phyloP scores from a whole-genome alignment of 75 land plant genomes.

The Cupressus sempervirens region DNA sequence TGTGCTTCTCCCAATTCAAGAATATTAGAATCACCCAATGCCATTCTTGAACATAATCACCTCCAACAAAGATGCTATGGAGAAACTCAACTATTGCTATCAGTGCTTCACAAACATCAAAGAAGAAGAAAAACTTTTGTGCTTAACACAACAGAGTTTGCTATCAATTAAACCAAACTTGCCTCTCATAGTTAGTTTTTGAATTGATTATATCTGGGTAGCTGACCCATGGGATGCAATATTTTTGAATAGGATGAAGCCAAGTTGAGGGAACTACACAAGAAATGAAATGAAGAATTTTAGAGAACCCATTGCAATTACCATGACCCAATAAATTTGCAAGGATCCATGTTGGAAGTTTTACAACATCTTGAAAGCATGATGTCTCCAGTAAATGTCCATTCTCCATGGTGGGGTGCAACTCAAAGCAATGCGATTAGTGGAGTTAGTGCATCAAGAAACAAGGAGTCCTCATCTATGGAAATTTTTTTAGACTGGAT shows the following conservation, averaged over 20 bases:
- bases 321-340: not conserved
- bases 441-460: not conserved
- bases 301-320: slow-evolving; percentile 8
- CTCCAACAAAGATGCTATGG: slow-evolving; percentile 11
- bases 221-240: not conserved
- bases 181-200: slow-evolving; percentile 11
- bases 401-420: not conserved
- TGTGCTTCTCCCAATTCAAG: not conserved
- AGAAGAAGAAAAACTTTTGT: slow-evolving; percentile 19
- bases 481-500: not conserved
- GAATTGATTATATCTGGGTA: not conserved
- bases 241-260: not conserved
- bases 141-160: not conserved
- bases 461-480: not conserved
- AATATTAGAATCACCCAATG: not conserved
- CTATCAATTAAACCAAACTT: not conserved
- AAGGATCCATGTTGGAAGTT: not conserved
- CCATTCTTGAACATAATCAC: not conserved
- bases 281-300: slow-evolving; percentile 47
- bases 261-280: slow-evolving; percentile 35
- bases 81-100: slow-evolving; percentile 35
- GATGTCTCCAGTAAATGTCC: not conserved
- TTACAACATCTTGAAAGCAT: not conserved
- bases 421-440: not conserved
- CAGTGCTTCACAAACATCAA: slow-evolving; percentile 46